Percentiles rank a stretch among this genome's conserved stretches.
phyloP scores from a whole-genome alignment of 2,329 filamentous ascomycete species.

The Trichoderma endophyticum region DNA sequence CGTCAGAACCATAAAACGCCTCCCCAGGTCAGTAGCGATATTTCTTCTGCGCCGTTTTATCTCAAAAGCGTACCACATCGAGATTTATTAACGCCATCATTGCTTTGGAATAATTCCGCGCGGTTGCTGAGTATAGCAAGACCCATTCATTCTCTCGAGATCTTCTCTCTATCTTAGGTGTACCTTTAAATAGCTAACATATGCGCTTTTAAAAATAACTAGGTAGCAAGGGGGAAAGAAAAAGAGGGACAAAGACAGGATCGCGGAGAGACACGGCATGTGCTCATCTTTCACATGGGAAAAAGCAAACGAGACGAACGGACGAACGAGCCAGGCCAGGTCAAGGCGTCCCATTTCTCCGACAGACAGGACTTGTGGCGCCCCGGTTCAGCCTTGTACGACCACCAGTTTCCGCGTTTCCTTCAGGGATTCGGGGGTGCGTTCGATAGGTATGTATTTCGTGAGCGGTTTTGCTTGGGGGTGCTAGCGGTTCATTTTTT shows the following conservation, averaged over 20 bases:
- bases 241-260: neutral
- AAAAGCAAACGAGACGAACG: neutral
- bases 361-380: neutral
- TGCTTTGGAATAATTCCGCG: neutral
- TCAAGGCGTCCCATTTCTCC: neutral
- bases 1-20: conserved; percentile 17
- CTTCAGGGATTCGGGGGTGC: neutral
- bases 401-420: neutral
- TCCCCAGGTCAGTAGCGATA: neutral
- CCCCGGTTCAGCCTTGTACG: conserved; percentile 6
- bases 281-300: neutral
- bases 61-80: neutral
- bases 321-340: neutral
- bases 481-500: neutral
- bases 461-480: neutral
- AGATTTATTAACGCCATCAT: neutral
- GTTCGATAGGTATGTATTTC: neutral
- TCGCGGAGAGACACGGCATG: neutral
- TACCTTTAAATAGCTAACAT: neutral
- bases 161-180: neutral
- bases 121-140: neutral
- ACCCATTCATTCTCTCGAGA: neutral
- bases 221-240: neutral
- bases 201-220: neutral
- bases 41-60: neutral